Conservation (phyloP, 2,329 filamentous ascomycete genomes). For the Neofusicoccum kwambonambiense region DNA sequence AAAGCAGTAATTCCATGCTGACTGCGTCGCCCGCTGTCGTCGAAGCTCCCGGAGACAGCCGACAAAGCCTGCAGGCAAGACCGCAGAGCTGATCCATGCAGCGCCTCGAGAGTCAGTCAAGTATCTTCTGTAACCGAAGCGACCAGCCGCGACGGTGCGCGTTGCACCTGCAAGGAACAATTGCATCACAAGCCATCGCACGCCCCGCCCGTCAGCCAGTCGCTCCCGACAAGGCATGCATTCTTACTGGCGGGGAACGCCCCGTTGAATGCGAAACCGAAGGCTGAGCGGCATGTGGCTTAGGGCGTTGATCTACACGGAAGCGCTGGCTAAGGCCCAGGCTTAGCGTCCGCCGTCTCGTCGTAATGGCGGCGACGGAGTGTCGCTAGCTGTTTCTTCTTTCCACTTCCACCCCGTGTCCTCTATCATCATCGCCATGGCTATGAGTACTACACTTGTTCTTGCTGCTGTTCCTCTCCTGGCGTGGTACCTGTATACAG, state of each 20-base stretch:
- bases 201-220: neutral
- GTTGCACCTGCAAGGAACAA: neutral
- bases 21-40: neutral
- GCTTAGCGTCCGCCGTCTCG: neutral
- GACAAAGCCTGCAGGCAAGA: neutral
- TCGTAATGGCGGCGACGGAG: neutral
- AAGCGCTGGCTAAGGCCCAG: neutral
- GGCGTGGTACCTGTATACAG: conserved; percentile 24
- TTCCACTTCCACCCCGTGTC: neutral
- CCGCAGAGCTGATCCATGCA: neutral
- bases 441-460: neutral
- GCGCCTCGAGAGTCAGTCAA: neutral
- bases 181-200: neutral
- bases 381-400: neutral
- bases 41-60: neutral
- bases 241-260: neutral
- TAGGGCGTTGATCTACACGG: neutral
- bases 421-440: neutral
- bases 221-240: too few relatives aligned
- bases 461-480: conserved; percentile 26
- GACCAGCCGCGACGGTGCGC: neutral
- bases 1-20: neutral
- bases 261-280: neutral
- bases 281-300: neutral
- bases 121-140: neutral